Evolutionary conservation across 225 moss, liverwort and hornwort species (phyloP).

Genomic region (Sphagnum tenellum): DNA sequence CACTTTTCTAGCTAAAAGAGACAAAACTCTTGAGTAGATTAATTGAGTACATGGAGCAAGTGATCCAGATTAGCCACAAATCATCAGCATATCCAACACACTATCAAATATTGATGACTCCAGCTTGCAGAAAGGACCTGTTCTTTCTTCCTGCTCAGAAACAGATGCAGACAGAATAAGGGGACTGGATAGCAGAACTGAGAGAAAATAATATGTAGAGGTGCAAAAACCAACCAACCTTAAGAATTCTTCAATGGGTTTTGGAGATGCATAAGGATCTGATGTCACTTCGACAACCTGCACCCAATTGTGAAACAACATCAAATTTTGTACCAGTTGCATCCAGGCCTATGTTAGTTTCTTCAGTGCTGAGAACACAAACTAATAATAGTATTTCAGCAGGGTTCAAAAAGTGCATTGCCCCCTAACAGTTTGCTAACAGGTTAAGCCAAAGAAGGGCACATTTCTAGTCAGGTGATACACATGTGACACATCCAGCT

Average conservation of each 20-base stretch:
- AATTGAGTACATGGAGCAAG: not conserved
- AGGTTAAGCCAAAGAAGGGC: too few species aligned
- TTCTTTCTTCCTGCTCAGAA: not conserved
- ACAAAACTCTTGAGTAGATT: slow-evolving; percentile 2
- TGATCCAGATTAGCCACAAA: not conserved
- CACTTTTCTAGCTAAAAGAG: too few species aligned
- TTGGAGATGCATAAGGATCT: slow-evolving; percentile 47
- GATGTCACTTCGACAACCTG: slow-evolving; percentile 81
- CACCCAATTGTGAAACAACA: not conserved
- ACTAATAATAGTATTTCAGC: too few species aligned
- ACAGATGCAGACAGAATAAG: not conserved
- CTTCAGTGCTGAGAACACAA: too few species aligned
- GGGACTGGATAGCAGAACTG: not conserved
- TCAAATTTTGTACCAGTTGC: too few species aligned
- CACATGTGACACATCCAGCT: too few species aligned
- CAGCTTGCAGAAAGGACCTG: too few species aligned
- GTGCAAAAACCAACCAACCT: slow-evolving; percentile 35
- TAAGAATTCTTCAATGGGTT: slow-evolving; percentile 70
- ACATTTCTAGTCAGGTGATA: too few species aligned
- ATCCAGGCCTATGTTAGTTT: too few species aligned
- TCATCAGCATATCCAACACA: too few species aligned
- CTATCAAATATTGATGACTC: not conserved
- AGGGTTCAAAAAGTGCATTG: too few species aligned
- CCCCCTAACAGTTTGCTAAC: too few species aligned
- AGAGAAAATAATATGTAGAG: not conserved